These are phyloP conservation scores for Thecaphora thlaspeos DNA, from an alignment of 1,284 basidiomycete species.

Conservation along the genomic window DNA sequence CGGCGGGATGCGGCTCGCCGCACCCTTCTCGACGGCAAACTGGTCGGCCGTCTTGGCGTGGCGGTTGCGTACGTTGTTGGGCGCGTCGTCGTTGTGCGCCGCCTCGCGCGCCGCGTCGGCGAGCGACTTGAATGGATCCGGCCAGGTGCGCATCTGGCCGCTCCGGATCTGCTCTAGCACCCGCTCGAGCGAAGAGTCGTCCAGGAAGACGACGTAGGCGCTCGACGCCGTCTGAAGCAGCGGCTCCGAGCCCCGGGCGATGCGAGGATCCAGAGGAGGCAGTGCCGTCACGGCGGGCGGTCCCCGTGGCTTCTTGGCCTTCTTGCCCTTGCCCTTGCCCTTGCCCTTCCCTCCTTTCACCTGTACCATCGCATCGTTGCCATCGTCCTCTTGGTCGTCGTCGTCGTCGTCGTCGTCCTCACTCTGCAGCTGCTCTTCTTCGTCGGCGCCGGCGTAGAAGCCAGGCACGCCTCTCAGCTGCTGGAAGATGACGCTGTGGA, in stretches of 20 bases:
- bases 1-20: conserved; percentile 16
- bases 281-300: conserved; percentile 26
- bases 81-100: conserved; percentile 3
- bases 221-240: conserved; percentile 33
- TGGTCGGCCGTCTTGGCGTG: background rate
- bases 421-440: conserved; percentile 23
- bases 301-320: conserved; percentile 13
- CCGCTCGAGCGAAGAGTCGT: conserved; percentile 28
- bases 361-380: too few relatives aligned
- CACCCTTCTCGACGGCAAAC: background rate
- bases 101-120: conserved; percentile 4
- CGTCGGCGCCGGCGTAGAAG: conserved; percentile 5
- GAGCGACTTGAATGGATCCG: conserved; percentile 15
- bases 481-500: conserved; percentile 34
- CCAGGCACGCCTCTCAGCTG: background rate
- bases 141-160: conserved; percentile 5
- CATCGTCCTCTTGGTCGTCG: too few relatives aligned
- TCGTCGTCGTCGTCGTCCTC: conserved; percentile 4
- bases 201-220: conserved; percentile 53
- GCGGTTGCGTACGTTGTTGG: background rate
- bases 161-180: conserved; percentile 23
- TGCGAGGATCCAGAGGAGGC: conserved; percentile 26
- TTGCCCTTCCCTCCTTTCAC: too few relatives aligned
- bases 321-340: too few relatives aligned
- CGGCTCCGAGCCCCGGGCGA: conserved; percentile 4